phyloP scores from a whole-genome alignment of 2,329 filamentous ascomycete genomes.

The Penicillium sp. region DNA sequence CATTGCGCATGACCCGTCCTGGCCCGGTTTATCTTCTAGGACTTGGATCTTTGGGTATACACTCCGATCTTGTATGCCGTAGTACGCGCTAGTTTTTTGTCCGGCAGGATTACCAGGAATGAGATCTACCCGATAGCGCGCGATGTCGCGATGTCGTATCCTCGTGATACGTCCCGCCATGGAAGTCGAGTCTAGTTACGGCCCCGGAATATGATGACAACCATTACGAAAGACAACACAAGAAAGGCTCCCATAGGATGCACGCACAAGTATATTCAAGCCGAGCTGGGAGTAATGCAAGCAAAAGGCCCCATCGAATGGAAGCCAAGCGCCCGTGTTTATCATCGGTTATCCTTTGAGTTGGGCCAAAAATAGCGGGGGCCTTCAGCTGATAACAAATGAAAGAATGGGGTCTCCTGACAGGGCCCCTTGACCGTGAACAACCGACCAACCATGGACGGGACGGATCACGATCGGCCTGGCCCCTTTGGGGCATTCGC shows the following conservation, averaged over 20 bases:
- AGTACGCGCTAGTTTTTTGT: slow-evolving; percentile 3
- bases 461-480: slow-evolving; percentile 11
- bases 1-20: slow-evolving; percentile 11
- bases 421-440: slow-evolving; percentile 8
- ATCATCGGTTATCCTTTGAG: slow-evolving; percentile 1
- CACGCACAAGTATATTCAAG: background rate
- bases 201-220: background rate
- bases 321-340: background rate
- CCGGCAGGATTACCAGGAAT: background rate
- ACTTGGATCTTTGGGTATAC: background rate
- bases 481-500: slow-evolving; percentile 6
- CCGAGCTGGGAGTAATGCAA: background rate
- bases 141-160: slow-evolving; percentile 4
- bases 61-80: background rate
- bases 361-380: slow-evolving; percentile 17
- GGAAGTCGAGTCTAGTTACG: background rate
- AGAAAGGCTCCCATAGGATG: background rate
- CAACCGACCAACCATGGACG: slow-evolving; percentile 7
- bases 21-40: background rate
- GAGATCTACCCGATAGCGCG: background rate
- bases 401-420: slow-evolving; percentile 22
- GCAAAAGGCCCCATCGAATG: background rate
- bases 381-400: slow-evolving; percentile 22
- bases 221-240: background rate
- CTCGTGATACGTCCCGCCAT: slow-evolving; percentile 12